Percentiles rank a stretch among this genome's conserved stretches.
Conservation (phyloP, 176 grass and related monocot genomes). For the Secale cereale region DNA sequence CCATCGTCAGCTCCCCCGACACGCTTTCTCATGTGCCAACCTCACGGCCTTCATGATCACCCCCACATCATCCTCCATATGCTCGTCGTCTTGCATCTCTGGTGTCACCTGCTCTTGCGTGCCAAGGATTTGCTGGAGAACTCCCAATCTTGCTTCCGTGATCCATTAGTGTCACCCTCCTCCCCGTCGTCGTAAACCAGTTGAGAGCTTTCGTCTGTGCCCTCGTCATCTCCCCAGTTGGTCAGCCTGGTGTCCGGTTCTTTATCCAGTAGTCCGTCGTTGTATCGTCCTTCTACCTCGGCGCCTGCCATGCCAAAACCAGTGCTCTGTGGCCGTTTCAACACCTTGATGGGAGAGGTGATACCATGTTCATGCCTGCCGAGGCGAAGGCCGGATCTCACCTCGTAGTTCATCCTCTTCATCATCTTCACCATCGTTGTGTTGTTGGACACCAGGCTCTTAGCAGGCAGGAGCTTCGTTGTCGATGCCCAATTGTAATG, state of each 20-base stretch:
- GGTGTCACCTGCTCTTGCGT: too few species aligned
- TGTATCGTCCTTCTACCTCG: too few species aligned
- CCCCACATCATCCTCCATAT: too few species aligned
- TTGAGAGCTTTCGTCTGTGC: neutral
- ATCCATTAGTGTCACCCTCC: too few species aligned
- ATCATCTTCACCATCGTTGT: conserved; percentile 34
- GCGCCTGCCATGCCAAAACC: too few species aligned
- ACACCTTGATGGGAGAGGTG: conserved; percentile 27
- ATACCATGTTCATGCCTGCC: conserved; percentile 69
- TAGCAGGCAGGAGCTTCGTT: neutral
- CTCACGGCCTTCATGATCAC: too few species aligned
- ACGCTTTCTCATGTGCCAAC: too few species aligned
- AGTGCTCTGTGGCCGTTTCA: conserved; percentile 11
- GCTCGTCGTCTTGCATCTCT: too few species aligned
- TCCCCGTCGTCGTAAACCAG: too few species aligned
- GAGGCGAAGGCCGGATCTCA: conserved; percentile 44
- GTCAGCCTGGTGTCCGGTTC: neutral
- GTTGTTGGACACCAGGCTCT: conserved; percentile 22
- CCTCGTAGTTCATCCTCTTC: conserved; percentile 59
- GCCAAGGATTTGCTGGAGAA: too few species aligned
- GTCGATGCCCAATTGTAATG: neutral
- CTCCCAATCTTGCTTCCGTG: too few species aligned
- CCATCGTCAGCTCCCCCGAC: too few species aligned
- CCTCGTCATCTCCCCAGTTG: conserved; percentile 21
- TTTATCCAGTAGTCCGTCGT: neutral